Evolutionary conservation across 306 rosid species (phyloP).

Genomic region (Quercus robur): DNA sequence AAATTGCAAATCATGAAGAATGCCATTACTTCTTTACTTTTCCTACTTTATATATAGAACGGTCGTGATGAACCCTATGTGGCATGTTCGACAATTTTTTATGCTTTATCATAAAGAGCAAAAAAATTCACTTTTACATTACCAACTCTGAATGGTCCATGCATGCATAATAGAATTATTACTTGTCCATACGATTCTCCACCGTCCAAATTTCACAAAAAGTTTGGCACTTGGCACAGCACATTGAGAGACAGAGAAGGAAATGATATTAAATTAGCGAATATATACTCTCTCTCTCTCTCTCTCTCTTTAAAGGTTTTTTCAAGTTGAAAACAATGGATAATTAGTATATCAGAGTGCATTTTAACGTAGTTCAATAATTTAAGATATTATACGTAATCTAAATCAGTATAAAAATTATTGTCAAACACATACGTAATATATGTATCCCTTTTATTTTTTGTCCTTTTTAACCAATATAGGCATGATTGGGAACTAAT

Average conservation of each 20-base stretch:
- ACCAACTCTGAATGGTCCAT: conserved; percentile 47
- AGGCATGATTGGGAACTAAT: background rate
- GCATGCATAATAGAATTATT: conserved; percentile 24
- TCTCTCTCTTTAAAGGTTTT: no score
- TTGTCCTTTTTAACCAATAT: conserved; percentile 2
- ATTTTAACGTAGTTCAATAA: no score
- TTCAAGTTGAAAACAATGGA: no score
- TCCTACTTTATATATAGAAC: conserved; percentile 25
- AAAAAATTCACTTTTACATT: conserved; percentile 4
- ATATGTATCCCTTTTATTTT: no score
- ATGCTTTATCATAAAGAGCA: conserved; percentile 29
- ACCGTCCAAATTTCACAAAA: conserved; percentile 41
- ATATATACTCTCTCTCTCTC: background rate
- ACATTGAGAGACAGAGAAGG: conserved; percentile 22
- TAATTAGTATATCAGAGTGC: no score
- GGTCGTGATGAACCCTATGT: conserved; percentile 36
- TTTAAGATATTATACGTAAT: no score
- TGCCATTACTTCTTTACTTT: background rate
- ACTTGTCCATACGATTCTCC: conserved; percentile 37
- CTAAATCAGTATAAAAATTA: no score
- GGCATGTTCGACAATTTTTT: conserved; percentile 37
- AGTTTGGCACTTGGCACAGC: conserved; percentile 29
- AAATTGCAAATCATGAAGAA: background rate
- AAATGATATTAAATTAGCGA: conserved; percentile 21
- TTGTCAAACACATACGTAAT: no score